Evolutionary conservation across 768 basidiomycete genomes (phyloP), one percentile per base, ranked within the genome.

Genomic region (Thelephora ganbajun): DNA sequence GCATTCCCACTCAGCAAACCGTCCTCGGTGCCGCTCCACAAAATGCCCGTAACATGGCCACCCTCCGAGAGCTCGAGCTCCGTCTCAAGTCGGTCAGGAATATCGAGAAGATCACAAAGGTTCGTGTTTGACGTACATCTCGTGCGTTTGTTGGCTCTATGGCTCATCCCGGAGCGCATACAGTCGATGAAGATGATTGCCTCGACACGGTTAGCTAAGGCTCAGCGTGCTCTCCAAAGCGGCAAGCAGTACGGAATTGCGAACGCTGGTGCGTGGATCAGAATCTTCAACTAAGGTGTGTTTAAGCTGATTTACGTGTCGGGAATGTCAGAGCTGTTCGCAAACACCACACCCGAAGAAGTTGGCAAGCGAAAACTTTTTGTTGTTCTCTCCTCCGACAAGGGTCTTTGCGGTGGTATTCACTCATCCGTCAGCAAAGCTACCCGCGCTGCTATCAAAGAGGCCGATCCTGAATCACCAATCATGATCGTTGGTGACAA

Each of bases 111-210:
- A 97, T 99, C 72, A 97, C 94, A 51, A 94, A 96, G 74, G 93
- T 90, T 64, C 47, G 47, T 41, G 33, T 43, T 6, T 26, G 16
- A 36, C 3, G 37, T 16, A 16, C 30, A 5, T 14, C 11, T 11
- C 11, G 19, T 30, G 26, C 20, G 19, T 22, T 50, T 50, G 42
- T 11, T 16, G 5, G 33, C 12, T 18, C 39, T 44, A 11, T 30
- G 14, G 48, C 43, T 35, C 33, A 51, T 13, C 16, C 23, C 52
- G 44, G 43, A 51, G 47, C 33, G 16, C 42, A 34, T 60, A 12
- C 59, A 92, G 86, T 90, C 91, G 44, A 94, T 96, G 90, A 94
- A 96, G 76, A 93, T 99, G 79, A 94, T 97, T 74, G 94, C 93
- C 49, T 97, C 94, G 45, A 94, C 93, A 46, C 92, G 93, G 66